phyloP scores from a whole-genome alignment of 108 stramenopile species.

The Cyclotella cryptica region DNA sequence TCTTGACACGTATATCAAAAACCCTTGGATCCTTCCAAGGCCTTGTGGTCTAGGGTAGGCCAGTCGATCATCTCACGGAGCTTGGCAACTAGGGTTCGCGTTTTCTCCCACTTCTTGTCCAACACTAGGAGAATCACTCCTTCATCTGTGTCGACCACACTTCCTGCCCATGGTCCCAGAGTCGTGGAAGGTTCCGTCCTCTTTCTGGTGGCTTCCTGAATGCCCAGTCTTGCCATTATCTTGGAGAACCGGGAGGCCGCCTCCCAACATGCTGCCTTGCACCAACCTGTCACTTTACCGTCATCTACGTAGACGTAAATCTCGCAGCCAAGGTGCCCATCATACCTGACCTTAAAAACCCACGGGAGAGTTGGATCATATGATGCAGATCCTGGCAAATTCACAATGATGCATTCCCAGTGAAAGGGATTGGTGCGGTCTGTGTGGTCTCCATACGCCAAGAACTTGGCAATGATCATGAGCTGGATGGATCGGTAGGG shows the following conservation, averaged over 20 bases:
- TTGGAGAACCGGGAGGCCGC: neutral
- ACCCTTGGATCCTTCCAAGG: neutral
- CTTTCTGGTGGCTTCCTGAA: conserved; percentile 58
- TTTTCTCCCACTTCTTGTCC: conserved; percentile 29
- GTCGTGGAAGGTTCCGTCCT: conserved; percentile 13
- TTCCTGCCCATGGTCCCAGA: conserved; percentile 60
- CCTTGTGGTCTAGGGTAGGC: too few relatives aligned
- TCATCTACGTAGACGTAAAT: conserved; percentile 48
- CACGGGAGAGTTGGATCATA: conserved; percentile 26
- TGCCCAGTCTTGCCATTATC: conserved; percentile 24
- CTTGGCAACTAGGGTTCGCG: too few relatives aligned
- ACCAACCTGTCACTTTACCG: conserved; percentile 4
- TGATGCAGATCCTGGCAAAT: conserved; percentile 14
- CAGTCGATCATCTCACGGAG: too few relatives aligned
- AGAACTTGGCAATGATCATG: conserved; percentile 14
- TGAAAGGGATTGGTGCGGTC: conserved; percentile 21
- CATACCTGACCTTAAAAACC: conserved; percentile 32
- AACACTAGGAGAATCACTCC: conserved; percentile 21
- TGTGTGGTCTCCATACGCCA: conserved; percentile 18
- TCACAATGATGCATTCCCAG: conserved; percentile 17
- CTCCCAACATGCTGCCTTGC: neutral
- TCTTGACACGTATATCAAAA: too few relatives aligned
- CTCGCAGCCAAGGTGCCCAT: conserved; percentile 35
- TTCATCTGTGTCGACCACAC: conserved; percentile 15
- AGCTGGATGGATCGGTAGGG: conserved; percentile 37